A percentile compares a stretch with the other conserved stretches of the same genome.
These are phyloP conservation scores for Boletus speciosus DNA, from an alignment of 768 basidiomycete genomes.

Conservation along the genomic window DNA sequence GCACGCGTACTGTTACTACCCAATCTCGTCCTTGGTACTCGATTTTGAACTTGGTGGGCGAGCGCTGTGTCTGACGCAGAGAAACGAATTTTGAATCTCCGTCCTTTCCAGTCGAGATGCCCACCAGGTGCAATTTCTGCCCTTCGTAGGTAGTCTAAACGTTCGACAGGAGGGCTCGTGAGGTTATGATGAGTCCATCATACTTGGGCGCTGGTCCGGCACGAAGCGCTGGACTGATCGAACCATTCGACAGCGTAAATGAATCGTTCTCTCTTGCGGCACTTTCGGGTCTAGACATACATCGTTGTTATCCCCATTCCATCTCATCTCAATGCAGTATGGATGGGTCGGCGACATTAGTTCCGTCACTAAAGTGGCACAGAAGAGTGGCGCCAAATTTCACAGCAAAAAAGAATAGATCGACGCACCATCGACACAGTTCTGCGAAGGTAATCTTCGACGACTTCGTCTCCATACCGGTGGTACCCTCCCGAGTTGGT, in stretches of 20 bases:
- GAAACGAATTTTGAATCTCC: too few relatives aligned
- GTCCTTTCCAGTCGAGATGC: too few relatives aligned
- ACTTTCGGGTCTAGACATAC: neutral
- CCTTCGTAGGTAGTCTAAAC: too few relatives aligned
- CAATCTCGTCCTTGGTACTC: too few relatives aligned
- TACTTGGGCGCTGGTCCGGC: neutral
- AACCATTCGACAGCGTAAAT: neutral
- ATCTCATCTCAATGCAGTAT: too few relatives aligned
- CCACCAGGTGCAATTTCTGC: too few relatives aligned
- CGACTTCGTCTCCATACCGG: neutral
- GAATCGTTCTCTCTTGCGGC: neutral
- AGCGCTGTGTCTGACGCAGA: too few relatives aligned
- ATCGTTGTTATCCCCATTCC: neutral
- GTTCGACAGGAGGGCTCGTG: too few relatives aligned
- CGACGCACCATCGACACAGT: neutral
- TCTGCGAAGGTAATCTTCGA: neutral
- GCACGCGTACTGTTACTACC: too few relatives aligned
- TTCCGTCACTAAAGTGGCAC: neutral
- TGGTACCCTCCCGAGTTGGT: neutral
- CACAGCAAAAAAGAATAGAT: neutral
- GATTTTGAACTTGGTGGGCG: too few relatives aligned
- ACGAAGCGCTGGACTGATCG: too few relatives aligned
- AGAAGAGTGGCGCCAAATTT: neutral
- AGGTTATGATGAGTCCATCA: neutral
- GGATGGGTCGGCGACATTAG: neutral